These are phyloP conservation scores for Phycomyces nitens DNA, from an alignment of 192 early-diverging fungal genomes.

Conservation along the genomic window DNA sequence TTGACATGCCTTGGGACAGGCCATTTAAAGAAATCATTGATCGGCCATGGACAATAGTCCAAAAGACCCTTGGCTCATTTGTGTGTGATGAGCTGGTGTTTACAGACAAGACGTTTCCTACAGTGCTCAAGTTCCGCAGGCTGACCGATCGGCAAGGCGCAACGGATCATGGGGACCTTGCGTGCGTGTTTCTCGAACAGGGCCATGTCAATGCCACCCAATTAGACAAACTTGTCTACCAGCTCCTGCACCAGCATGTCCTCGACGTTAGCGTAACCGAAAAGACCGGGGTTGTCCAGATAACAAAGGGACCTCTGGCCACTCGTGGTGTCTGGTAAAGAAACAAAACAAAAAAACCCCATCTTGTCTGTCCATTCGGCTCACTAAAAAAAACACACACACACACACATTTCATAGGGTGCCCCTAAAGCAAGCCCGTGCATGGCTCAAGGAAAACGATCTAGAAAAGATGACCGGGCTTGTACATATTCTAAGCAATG, in stretches of 20 bases:
- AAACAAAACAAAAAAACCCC: too few species aligned
- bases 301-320: not conserved
- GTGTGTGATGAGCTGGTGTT: not conserved
- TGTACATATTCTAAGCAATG: not conserved
- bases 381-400: not conserved
- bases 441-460: not conserved
- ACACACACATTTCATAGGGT: not conserved
- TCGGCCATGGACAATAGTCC: not conserved
- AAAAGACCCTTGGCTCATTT: not conserved
- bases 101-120: not conserved
- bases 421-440: not conserved
- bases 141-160: not conserved
- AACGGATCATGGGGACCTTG: not conserved
- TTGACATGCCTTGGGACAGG: too few species aligned
- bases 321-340: conserved; percentile 1
- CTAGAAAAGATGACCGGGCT: too few species aligned
- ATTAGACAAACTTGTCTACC: not conserved
- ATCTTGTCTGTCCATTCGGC: too few species aligned
- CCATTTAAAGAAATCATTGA: not conserved
- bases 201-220: not conserved
- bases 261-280: not conserved
- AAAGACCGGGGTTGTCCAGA: not conserved
- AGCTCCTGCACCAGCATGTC: not conserved
- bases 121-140: not conserved
- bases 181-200: not conserved